A percentile compares a stretch with the other conserved stretches of the same genome.
Conservation (phyloP, 805 yeast genomes). For the Candida ponderosae region DNA sequence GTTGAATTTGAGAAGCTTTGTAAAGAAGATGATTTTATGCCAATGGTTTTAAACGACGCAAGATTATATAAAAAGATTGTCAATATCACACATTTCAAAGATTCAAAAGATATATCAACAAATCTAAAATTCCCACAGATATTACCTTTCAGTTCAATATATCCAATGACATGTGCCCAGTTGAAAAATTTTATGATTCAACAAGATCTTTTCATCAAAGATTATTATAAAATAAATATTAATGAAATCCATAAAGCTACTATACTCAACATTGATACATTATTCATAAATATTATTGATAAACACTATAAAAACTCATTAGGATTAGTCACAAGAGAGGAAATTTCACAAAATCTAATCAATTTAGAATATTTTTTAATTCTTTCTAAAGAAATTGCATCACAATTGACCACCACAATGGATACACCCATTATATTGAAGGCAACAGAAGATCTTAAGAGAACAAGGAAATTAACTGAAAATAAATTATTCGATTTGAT, state of each 20-base stretch:
- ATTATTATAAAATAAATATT: slow-evolving; percentile 55
- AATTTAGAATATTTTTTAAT: slow-evolving; percentile 80
- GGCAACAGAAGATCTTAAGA: slow-evolving; percentile 47
- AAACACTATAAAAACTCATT: slow-evolving; percentile 52
- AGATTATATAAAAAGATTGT: slow-evolving; percentile 57
- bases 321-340: slow-evolving; percentile 75
- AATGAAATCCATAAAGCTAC: slow-evolving; percentile 54
- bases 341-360: slow-evolving; percentile 80
- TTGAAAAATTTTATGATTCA: slow-evolving; percentile 57
- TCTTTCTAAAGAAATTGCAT: slow-evolving; percentile 60
- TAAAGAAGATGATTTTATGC: slow-evolving; percentile 82
- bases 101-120: slow-evolving; percentile 32
- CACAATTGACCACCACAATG: slow-evolving; percentile 25
- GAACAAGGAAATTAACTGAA: slow-evolving; percentile 67
- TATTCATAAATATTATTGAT: slow-evolving; percentile 63
- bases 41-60: slow-evolving; percentile 58
- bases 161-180: slow-evolving; percentile 79
- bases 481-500: slow-evolving; percentile 74
- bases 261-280: slow-evolving; percentile 53
- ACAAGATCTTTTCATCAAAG: slow-evolving; percentile 56
- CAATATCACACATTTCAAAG: slow-evolving; percentile 62
- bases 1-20: slow-evolving; percentile 54
- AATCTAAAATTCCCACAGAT: slow-evolving; percentile 42
- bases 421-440: slow-evolving; percentile 34
- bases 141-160: slow-evolving; percentile 82